These are phyloP conservation scores for Lotmaria passim DNA, from an alignment of 208 protist species.

Conservation along the genomic window DNA sequence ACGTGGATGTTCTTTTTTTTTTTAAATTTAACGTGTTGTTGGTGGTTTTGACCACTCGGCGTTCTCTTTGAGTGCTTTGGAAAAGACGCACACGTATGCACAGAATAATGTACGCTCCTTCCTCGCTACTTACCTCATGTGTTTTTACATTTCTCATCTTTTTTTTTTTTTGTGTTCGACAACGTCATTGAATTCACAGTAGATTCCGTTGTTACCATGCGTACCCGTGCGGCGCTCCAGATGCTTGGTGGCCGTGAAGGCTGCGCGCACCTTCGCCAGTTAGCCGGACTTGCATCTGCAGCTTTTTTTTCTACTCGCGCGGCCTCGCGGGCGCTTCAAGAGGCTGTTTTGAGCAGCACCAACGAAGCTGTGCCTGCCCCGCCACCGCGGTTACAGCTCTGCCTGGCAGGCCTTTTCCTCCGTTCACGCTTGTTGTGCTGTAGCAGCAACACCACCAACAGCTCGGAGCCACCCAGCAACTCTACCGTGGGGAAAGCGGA, in stretches of 20 bases:
- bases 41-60: too few relatives aligned
- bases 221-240: not conserved
- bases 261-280: not conserved
- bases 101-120: too few relatives aligned
- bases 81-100: too few relatives aligned
- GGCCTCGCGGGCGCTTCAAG: too few relatives aligned
- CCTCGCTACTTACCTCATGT: too few relatives aligned
- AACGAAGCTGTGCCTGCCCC: too few relatives aligned
- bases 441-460: not conserved
- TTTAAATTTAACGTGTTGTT: too few relatives aligned
- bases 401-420: slow-evolving; percentile 4
- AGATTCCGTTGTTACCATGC: not conserved
- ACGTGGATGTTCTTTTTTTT: too few relatives aligned
- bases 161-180: slow-evolving; percentile 6
- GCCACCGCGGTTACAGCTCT: not conserved
- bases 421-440: slow-evolving; percentile 5
- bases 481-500: not conserved
- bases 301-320: too few relatives aligned
- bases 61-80: too few relatives aligned
- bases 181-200: not conserved
- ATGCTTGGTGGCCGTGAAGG: not conserved
- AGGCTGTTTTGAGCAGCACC: too few relatives aligned
- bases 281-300: not conserved
- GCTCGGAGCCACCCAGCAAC: not conserved
- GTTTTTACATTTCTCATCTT: not conserved